Percentiles rank a stretch among this genome's conserved stretches.
Evolutionary conservation across 23 red algal genomes (phyloP).

Genomic region (Rhodosorus marinus): DNA sequence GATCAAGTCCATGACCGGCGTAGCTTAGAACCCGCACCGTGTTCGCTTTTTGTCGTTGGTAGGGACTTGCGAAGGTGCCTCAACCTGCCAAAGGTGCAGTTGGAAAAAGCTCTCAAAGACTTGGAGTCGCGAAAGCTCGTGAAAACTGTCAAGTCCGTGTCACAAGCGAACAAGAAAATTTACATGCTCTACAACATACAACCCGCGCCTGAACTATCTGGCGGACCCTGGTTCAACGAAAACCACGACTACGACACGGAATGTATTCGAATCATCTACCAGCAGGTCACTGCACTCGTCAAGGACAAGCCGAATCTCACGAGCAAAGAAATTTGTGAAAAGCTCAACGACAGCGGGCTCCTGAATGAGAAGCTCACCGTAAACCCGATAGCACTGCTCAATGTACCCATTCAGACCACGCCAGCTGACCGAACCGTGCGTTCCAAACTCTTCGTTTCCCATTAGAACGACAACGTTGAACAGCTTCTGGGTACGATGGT

Average conservation of each 20-base stretch:
- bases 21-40: too few relatives aligned
- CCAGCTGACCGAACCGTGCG: too few relatives aligned
- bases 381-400: not conserved
- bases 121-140: slow-evolving; percentile 14
- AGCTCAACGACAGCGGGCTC: slow-evolving; percentile 4
- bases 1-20: too few relatives aligned
- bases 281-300: not conserved
- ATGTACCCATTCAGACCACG: too few relatives aligned
- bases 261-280: slow-evolving; percentile 7
- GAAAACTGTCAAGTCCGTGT: slow-evolving; percentile 9
- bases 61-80: too few relatives aligned
- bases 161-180: slow-evolving; percentile 11
- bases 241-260: slow-evolving; percentile 12
- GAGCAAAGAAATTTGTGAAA: not conserved
- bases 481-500: not conserved
- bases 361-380: not conserved
- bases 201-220: slow-evolving; percentile 7
- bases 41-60: too few relatives aligned
- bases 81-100: slow-evolving; percentile 1
- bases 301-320: not conserved
- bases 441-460: too few relatives aligned
- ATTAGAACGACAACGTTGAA: too few relatives aligned
- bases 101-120: slow-evolving; percentile 3
- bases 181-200: slow-evolving; percentile 18
- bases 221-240: slow-evolving; percentile 8